Evolutionary conservation across 1,284 basidiomycete genomes (phyloP).

Genomic region (Puccinia polysora): DNA sequence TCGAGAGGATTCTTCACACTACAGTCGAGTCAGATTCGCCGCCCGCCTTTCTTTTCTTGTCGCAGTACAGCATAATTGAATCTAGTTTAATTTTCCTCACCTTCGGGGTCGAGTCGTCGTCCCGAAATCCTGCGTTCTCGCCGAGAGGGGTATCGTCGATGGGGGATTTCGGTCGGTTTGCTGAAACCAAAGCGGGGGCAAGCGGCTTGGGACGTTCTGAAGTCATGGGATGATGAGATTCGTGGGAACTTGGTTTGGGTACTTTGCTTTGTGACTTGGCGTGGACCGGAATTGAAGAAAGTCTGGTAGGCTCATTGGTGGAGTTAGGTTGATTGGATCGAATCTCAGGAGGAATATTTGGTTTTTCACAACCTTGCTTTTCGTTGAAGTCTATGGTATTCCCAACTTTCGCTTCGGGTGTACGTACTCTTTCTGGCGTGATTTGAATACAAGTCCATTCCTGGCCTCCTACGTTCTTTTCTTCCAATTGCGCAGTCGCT

Average conservation of each 20-base stretch:
- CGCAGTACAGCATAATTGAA: conserved; percentile 4
- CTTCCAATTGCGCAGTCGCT: neutral
- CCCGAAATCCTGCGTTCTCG: neutral
- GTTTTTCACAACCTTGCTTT: neutral
- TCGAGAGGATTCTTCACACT: too few species aligned
- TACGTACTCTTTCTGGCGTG: neutral
- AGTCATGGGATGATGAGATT: too few species aligned
- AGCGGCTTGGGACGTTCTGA: neutral
- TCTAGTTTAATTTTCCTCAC: neutral
- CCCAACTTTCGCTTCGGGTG: neutral
- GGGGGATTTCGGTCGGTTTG: neutral
- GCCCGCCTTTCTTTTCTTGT: neutral
- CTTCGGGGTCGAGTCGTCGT: neutral
- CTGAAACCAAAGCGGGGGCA: neutral
- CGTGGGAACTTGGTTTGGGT: too few species aligned
- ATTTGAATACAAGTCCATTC: neutral
- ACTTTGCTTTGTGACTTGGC: neutral
- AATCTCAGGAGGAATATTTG: neutral
- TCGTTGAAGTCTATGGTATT: neutral
- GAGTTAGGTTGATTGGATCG: neutral
- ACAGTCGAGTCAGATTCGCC: too few species aligned
- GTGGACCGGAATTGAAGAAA: neutral
- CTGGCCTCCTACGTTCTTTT: neutral
- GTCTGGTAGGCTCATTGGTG: neutral
- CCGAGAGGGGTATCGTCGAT: neutral